Conservation (phyloP, 371 early-diverging fungal species). For the Apophysomyces variabilis region DNA sequence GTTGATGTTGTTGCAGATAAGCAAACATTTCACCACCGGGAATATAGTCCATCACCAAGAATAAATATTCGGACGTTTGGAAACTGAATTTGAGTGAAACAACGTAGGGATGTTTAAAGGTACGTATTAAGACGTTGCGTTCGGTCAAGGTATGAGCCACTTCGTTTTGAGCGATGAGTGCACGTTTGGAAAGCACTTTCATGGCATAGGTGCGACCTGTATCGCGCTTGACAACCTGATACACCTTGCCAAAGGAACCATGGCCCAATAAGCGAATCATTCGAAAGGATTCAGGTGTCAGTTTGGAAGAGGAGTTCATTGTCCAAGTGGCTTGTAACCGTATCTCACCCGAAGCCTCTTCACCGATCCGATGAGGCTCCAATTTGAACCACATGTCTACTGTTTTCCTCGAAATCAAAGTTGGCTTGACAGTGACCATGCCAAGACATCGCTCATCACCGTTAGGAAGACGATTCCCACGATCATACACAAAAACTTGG, state of each 20-base stretch:
- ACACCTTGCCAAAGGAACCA: slow-evolving; percentile 86
- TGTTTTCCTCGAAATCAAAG: slow-evolving; percentile 57
- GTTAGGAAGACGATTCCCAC: slow-evolving; percentile 42
- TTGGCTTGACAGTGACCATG: slow-evolving; percentile 62
- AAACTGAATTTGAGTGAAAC: slow-evolving; percentile 75
- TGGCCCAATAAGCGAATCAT: slow-evolving; percentile 78
- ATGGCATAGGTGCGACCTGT: slow-evolving; percentile 81
- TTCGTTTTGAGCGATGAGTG: slow-evolving; percentile 74
- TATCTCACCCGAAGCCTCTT: slow-evolving; percentile 67
- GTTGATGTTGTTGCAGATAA: slow-evolving; percentile 63
- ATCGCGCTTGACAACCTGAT: slow-evolving; percentile 78
- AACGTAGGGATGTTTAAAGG: slow-evolving; percentile 66
- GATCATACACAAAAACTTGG: slow-evolving; percentile 68
- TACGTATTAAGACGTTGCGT: slow-evolving; percentile 77
- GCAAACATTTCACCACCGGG: slow-evolving; percentile 82
- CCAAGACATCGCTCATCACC: slow-evolving; percentile 68
- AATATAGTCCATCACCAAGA: slow-evolving; percentile 81
- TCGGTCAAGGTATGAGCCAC: slow-evolving; percentile 79
- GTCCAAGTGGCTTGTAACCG: slow-evolving; percentile 59
- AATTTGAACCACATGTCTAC: slow-evolving; percentile 72
- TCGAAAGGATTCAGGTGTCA: slow-evolving; percentile 72
- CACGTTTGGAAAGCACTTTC: slow-evolving; percentile 81
- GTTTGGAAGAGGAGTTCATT: slow-evolving; percentile 23
- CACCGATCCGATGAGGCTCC: slow-evolving; percentile 39
- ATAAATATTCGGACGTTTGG: slow-evolving; percentile 70